Evolutionary conservation across 495 filamentous ascomycete species (phyloP).

Genomic region (Jackrogersella multiformis): DNA sequence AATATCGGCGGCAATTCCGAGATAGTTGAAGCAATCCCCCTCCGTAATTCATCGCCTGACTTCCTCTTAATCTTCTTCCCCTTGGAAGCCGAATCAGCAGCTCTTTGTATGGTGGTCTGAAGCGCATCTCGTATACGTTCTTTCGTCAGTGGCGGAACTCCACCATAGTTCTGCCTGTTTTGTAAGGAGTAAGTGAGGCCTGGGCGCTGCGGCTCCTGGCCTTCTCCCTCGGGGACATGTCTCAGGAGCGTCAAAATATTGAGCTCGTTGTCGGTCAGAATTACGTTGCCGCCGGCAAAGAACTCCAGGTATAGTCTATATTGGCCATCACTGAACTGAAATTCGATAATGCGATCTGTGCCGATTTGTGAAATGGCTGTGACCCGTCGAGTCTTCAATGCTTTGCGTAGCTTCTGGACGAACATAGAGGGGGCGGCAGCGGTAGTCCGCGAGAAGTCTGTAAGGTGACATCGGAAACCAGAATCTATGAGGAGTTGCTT

Average conservation of each 20-base stretch:
- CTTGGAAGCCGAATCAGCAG: conserved; percentile 54
- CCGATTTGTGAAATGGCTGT: conserved; percentile 86
- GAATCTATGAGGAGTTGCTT: conserved; percentile 92
- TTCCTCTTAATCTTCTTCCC: conserved; percentile 81
- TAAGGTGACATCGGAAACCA: conserved; percentile 95
- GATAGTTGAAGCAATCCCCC: conserved; percentile 80
- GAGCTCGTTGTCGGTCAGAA: conserved; percentile 83
- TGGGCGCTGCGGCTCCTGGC: conserved; percentile 76
- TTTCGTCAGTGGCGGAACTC: conserved; percentile 75
- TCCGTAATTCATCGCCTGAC: conserved; percentile 74
- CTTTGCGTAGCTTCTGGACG: conserved; percentile 84
- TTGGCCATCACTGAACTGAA: conserved; percentile 89
- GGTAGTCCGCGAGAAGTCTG: conserved; percentile 84
- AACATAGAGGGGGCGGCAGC: conserved; percentile 84
- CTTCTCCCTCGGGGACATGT: conserved; percentile 77
- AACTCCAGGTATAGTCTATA: conserved; percentile 93
- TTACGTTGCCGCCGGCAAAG: conserved; percentile 92
- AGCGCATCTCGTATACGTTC: conserved; percentile 76
- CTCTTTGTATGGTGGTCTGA: conserved; percentile 67
- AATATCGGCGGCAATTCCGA: conserved; percentile 87
- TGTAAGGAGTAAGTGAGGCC: conserved; percentile 82
- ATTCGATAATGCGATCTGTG: conserved; percentile 91
- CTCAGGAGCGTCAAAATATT: conserved; percentile 82
- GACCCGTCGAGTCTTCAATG: conserved; percentile 83
- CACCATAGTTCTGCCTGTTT: conserved; percentile 81